These are phyloP conservation scores for Cordyceps militaris DNA, from an alignment of 2,329 filamentous ascomycete species.

Conservation along the genomic window DNA sequence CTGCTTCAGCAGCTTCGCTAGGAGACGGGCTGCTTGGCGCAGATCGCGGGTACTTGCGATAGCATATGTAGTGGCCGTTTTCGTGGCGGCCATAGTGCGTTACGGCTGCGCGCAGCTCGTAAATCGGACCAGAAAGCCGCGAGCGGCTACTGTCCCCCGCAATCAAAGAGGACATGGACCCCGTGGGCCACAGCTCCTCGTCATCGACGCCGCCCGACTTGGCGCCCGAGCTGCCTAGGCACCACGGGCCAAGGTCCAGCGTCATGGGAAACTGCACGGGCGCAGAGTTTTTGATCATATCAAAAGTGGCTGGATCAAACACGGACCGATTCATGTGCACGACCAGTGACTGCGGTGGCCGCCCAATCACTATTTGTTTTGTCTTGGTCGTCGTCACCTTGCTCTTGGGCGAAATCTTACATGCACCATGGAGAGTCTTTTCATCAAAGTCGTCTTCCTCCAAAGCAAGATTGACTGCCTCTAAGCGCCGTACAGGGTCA, in stretches of 20 bases:
- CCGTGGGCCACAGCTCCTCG: conserved; percentile 62
- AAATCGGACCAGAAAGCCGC: conserved; percentile 52
- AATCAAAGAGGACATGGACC: conserved; percentile 68
- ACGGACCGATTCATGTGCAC: conserved; percentile 89
- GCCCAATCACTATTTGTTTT: conserved; percentile 77
- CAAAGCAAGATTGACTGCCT: conserved; percentile 61
- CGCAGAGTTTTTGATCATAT: conserved; percentile 76
- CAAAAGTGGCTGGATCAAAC: conserved; percentile 76
- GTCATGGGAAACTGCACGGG: conserved; percentile 66
- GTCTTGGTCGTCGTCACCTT: conserved; percentile 77
- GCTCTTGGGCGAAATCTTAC: conserved; percentile 59
- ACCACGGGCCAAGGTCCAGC: conserved; percentile 80
- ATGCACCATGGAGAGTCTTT: conserved; percentile 54
- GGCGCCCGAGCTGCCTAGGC: conserved; percentile 51
- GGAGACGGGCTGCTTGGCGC: not conserved
- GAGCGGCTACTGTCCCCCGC: conserved; percentile 45
- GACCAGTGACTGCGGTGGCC: conserved; percentile 71
- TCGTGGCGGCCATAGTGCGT: conserved; percentile 89
- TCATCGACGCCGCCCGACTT: conserved; percentile 13
- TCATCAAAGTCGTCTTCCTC: conserved; percentile 76
- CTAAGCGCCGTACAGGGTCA: conserved; percentile 48
- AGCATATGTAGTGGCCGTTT: conserved; percentile 93
- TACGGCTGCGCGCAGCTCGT: conserved; percentile 75
- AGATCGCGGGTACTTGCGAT: conserved; percentile 57
- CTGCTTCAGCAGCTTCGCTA: not conserved